These are phyloP conservation scores for Cyphellophora attinorum DNA, from an alignment of 2,329 filamentous ascomycete species.

Conservation along the genomic window DNA sequence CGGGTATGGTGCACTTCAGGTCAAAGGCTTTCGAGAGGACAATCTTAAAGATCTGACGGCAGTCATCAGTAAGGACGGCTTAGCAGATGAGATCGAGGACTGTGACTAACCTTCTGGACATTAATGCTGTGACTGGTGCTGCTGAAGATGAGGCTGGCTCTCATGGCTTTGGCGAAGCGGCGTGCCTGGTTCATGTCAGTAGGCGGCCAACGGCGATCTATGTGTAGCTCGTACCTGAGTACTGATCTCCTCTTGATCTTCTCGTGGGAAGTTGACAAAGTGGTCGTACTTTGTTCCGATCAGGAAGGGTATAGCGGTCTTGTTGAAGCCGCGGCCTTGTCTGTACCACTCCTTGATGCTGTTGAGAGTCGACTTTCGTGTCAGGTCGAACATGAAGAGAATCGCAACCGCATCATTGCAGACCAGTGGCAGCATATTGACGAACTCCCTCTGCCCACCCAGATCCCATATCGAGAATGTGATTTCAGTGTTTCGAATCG, in stretches of 20 bases:
- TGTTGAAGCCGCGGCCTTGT: constrained; percentile 96
- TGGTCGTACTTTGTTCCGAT: constrained; percentile 98
- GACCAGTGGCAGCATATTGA: constrained; percentile 98
- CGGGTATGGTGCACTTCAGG: constrained; percentile 95
- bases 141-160: constrained; percentile 93
- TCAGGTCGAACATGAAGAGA: constrained; percentile 98
- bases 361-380: constrained; percentile 94
- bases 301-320: constrained; percentile 96
- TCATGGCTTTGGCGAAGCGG: constrained; percentile 96
- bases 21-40: constrained; percentile 98
- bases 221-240: constrained; percentile 73
- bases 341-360: constrained; percentile 99
- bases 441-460: constrained; percentile 94
- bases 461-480: constrained; percentile 99
- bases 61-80: constrained; percentile 8
- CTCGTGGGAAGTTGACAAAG: constrained; percentile 95
- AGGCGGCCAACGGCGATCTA: too few species aligned
- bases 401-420: constrained; percentile 99
- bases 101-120: constrained; percentile 74
- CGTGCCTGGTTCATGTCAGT: constrained; percentile 56
- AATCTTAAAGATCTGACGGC: constrained; percentile 90
- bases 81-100: constrained; percentile 1
- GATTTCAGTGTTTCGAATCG: constrained; percentile 97
- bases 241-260: constrained; percentile 97
- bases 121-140: constrained; percentile 99